A percentile compares a stretch with the other conserved stretches of the same genome.
phyloP scores from a whole-genome alignment of 2,329 filamentous ascomycete species.

The Botrytis paeoniae region DNA sequence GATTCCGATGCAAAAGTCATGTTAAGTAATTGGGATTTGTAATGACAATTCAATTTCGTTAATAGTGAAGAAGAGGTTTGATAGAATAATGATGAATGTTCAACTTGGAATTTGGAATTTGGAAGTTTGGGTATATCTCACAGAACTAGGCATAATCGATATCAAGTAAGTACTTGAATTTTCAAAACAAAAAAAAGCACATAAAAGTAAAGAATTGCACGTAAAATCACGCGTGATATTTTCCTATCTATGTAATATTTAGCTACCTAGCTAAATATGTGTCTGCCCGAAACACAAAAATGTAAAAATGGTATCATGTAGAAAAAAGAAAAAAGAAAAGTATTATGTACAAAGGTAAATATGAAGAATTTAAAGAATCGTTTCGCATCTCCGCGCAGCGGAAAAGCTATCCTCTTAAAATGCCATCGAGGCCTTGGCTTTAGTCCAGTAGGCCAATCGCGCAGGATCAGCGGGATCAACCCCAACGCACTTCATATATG shows the following conservation, averaged over 20 bases:
- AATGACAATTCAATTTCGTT: background rate
- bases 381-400: background rate
- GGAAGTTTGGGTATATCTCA: background rate
- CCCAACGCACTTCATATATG: slow-evolving; percentile 54
- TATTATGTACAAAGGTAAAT: background rate
- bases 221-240: background rate
- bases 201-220: background rate
- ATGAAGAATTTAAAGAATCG: background rate
- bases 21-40: background rate
- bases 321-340: background rate
- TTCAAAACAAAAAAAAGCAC: too few relatives aligned
- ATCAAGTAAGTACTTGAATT: background rate
- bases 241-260: background rate
- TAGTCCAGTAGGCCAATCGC: slow-evolving; percentile 48
- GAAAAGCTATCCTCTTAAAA: background rate
- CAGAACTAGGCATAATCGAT: background rate
- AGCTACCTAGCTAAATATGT: too few relatives aligned
- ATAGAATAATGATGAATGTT: background rate
- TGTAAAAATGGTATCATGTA: background rate
- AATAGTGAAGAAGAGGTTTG: background rate
- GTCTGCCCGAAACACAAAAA: background rate
- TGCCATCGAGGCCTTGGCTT: slow-evolving; percentile 43
- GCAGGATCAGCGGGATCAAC: slow-evolving; percentile 45
- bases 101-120: background rate
- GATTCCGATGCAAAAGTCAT: background rate